Evolutionary conservation across 192 early-diverging fungal species (phyloP).

Genomic region (Backusella circina): DNA sequence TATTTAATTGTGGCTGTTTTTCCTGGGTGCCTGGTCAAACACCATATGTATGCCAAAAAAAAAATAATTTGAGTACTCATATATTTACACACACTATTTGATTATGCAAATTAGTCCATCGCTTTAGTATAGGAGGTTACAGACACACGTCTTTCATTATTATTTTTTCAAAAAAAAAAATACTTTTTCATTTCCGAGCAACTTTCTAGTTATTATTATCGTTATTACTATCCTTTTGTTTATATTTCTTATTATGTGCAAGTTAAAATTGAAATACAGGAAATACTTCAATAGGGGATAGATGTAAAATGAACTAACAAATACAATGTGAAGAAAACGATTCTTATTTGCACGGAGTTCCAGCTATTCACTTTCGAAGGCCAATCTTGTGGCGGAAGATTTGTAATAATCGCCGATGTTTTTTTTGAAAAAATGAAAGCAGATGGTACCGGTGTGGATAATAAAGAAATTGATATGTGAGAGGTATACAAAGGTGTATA

Average conservation of each 20-base stretch:
- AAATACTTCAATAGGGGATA: neutral
- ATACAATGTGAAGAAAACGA: neutral
- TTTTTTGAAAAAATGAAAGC: neutral
- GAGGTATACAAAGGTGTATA: neutral
- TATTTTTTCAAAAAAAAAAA: neutral
- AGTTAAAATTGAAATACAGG: neutral
- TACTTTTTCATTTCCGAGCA: neutral
- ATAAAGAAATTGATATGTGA: neutral
- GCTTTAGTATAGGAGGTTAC: neutral
- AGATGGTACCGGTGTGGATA: neutral
- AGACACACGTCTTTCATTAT: no score
- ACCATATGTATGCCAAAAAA: neutral
- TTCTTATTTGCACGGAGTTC: constrained; percentile 1
- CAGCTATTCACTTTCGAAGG: neutral
- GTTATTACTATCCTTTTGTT: neutral
- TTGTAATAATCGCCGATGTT: neutral
- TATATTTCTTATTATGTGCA: neutral
- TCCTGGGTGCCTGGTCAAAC: neutral
- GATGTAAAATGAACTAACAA: neutral
- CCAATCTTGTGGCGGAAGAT: neutral
- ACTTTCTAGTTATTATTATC: neutral
- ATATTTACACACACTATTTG: neutral
- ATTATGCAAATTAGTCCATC: neutral
- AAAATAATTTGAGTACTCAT: neutral
- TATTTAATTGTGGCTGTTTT: neutral